Conservation (phyloP, 2,329 filamentous ascomycete species). For the Calcarisporium arbuscula region DNA sequence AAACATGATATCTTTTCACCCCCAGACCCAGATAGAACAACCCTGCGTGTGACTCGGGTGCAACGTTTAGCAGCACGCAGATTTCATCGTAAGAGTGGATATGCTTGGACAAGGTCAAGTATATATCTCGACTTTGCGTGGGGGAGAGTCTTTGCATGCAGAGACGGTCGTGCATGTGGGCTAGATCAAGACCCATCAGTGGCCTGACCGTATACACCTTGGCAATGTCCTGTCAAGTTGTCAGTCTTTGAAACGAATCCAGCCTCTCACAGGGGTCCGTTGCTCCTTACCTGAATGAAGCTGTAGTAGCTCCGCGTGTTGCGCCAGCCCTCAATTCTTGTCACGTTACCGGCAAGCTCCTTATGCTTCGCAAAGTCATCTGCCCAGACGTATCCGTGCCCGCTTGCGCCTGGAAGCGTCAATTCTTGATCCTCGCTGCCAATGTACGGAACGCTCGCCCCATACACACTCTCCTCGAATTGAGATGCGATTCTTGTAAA, state of each 20-base stretch:
- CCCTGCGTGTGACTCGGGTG: conserved; percentile 79
- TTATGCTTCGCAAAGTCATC: conserved; percentile 74
- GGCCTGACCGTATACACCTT: conserved; percentile 59
- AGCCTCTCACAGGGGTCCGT: too few species aligned
- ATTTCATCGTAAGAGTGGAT: conserved; percentile 80
- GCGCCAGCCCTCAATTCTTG: conserved; percentile 92
- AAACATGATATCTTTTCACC: too few species aligned
- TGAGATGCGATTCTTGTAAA: conserved; percentile 89
- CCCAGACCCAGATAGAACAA: conserved; percentile 89
- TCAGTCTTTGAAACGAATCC: too few species aligned
- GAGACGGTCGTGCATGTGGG: conserved; percentile 88
- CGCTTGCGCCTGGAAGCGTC: conserved; percentile 53
- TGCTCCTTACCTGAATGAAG: conserved; percentile 86
- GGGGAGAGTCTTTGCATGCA: conserved; percentile 73
- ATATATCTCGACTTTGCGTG: conserved; percentile 74
- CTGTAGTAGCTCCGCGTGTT: conserved; percentile 93
- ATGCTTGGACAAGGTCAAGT: conserved; percentile 69
- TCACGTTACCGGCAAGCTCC: conserved; percentile 86
- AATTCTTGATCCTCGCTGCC: conserved; percentile 66
- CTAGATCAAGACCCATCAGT: conserved; percentile 78
- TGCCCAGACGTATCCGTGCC: conserved; percentile 93
- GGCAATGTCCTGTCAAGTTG: conserved; percentile 53
- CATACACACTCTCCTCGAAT: conserved; percentile 94
- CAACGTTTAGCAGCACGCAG: conserved; percentile 73
- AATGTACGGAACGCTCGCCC: conserved; percentile 82